Base-by-base conservation (phyloP, 345 rosid genomes). In the Melaleuca alternifolia region DNA sequence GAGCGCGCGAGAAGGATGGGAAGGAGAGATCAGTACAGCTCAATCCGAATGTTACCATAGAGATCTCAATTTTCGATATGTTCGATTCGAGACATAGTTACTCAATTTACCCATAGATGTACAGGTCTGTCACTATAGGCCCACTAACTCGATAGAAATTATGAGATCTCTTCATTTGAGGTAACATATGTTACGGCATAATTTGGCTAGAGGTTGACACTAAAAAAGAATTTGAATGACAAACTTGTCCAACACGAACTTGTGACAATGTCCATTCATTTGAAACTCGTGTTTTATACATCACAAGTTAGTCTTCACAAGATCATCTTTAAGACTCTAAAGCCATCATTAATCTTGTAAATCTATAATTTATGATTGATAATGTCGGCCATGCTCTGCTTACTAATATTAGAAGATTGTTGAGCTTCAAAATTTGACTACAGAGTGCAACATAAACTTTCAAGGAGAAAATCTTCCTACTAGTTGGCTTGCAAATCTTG, bases 381-480 rank as follows among this genome's bases (percentile, higher is more conserved):
- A 37, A 30, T 30, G 76, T 6, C 15, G 21, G 44, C 4, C 71
- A 0, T 7, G 11, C 8, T 62, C 0, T 0, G 76, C 44, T 15
- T 30, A 62, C 30, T 30, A 10, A 30, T 62, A 18, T 30, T 0
- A 54, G 2, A 54, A 7, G 57, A 20, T 10, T 15, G 24, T 20
- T 54, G 9, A 2, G 23, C 21, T 30, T 11, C 30, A 0, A 5
- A 20, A 28, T 62, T 62, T 30, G 5, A 30, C 21, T 62, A 28
- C 76, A 30, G 7, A 30, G 44, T 9, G 6, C 1, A 62, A 62
- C 44, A 62, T 62, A 62, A 62, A 7, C 76, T 30, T 30, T 1
- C 33, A 11, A 62, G 44, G 14, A 59, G 33, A 59, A n/a, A 12
- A 59, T 12, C 4, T 0, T 59, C 3, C 14, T 0, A 33, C 0